Evolutionary conservation across 2,329 filamentous ascomycete genomes (phyloP), one percentile per base, ranked within the genome.

Genomic region (Penicillium corylophilum): DNA sequence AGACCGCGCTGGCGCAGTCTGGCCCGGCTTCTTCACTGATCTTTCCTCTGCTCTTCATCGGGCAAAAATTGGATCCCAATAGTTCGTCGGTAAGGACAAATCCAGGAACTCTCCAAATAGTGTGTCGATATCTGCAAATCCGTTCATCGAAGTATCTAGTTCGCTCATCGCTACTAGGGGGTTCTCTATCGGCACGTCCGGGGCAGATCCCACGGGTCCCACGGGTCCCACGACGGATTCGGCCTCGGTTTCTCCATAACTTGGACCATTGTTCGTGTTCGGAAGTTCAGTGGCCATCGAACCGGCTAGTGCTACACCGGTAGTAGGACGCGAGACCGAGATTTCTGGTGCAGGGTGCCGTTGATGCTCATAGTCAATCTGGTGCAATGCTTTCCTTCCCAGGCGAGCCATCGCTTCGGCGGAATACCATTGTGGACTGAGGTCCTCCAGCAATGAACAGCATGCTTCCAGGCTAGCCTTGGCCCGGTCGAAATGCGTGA

Each of bases 161-260:
- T 53, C 72, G 74, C 13, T 75, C 75, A 13, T 77, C 66, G 39
- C 71, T 70, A 55, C 78, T 74, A 31, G 74, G 71, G 13, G 79
- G 72, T 26, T 78, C 4, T 35, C 49, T 20, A 56, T 24, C 8
- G 50, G 24, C n/a, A 47, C 26, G 8, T 69, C 52, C 24, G 39
- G 22, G 10, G 18, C n/a, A 23, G 51, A 28, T 9, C 23, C 39
- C 10, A 29, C 28, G 13, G 26, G 20, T 9, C 23, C 39, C 10
- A 29, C 28, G 13, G 26, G 20, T 22, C 45, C 6, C 8, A 46
- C 23, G 15, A n/a, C 29, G n/a, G 55, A 40, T 35, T 38, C 44
- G 4, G 36, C 24, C 6, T 28, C 39, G 22, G 18, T 41, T 12
- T 9, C 39, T 26, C 39, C 39, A 13, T 26, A 22, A 13, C 2